Evolutionary conservation across 306 rosid species (phyloP).

Genomic region (Ammopiptanthus mongolicus): DNA sequence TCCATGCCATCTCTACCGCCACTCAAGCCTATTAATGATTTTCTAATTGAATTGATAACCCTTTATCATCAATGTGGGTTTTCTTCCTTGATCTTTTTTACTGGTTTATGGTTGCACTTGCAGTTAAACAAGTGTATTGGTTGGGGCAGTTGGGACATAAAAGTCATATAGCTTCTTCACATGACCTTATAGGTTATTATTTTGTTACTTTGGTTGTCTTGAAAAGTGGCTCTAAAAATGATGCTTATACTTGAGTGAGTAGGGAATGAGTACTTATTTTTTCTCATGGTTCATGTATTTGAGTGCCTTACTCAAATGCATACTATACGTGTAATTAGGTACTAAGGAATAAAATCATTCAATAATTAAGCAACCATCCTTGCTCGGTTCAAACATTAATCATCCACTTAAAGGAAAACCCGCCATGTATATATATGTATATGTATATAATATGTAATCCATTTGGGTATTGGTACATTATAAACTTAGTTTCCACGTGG

Average conservation of each 20-base stretch:
- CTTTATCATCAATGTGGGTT: background rate
- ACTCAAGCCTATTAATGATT: background rate
- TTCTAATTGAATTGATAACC: conserved; percentile 16
- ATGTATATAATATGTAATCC: background rate
- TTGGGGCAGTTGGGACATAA: background rate
- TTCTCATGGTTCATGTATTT: conserved; percentile 5
- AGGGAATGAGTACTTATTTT: background rate
- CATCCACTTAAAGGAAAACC: background rate
- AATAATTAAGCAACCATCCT: conserved; percentile 7
- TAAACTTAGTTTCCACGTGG: background rate
- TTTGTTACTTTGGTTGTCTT: background rate
- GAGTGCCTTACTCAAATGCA: conserved; percentile 30
- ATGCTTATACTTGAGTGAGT: conserved; percentile 24
- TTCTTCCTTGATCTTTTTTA: background rate
- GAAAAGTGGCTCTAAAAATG: conserved; percentile 26
- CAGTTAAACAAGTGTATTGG: background rate
- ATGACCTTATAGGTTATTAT: background rate
- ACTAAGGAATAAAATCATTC: conserved; percentile 5
- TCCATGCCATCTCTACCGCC: background rate
- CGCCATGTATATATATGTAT: background rate
- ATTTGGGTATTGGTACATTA: background rate
- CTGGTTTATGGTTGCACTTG: background rate
- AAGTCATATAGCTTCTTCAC: conserved; percentile 3
- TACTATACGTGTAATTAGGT: conserved; percentile 9
- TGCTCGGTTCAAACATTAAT: background rate